Evolutionary conservation across 345 rosid species (phyloP).

Genomic region (Hypericum androsaemum): DNA sequence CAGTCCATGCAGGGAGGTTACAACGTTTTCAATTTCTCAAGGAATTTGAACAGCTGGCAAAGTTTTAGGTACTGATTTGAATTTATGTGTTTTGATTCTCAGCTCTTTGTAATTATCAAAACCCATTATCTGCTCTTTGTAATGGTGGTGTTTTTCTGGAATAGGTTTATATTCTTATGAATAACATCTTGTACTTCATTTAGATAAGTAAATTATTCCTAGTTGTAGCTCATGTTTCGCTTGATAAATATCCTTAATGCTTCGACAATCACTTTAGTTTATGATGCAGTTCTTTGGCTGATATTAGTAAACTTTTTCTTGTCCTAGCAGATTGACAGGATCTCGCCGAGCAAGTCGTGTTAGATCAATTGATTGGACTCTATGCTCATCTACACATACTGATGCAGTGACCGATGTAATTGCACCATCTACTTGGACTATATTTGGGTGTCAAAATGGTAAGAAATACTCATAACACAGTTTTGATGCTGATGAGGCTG

Average conservation of each 20-base stretch:
- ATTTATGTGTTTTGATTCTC: no score
- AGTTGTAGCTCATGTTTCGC: no score
- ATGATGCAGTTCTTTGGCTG: conserved; percentile 3
- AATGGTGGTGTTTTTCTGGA: no score
- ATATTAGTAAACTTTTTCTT: conserved; percentile 10
- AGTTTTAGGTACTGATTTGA: conserved; percentile 38
- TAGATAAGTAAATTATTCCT: no score
- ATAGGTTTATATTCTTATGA: no score
- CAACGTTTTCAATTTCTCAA: conserved; percentile 39
- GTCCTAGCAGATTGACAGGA: conserved; percentile 44
- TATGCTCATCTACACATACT: conserved; percentile 37
- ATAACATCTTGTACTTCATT: no score
- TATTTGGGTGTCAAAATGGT: conserved; percentile 94
- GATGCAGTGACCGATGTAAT: conserved; percentile 73
- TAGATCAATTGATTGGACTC: conserved; percentile 68
- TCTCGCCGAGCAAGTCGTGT: conserved; percentile 36
- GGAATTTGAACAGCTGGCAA: conserved; percentile 45
- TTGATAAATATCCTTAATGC: no score
- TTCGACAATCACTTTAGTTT: conserved; percentile 4
- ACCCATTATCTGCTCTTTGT: no score
- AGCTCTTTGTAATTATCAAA: no score
- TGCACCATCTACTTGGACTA: conserved; percentile 94
- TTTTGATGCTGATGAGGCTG: conserved; percentile 7
- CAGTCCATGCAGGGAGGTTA: conserved; percentile 45
- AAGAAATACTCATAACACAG: conserved; percentile 5